These are phyloP conservation scores for Senna tora DNA, from an alignment of 306 rosid species.

Conservation along the genomic window DNA sequence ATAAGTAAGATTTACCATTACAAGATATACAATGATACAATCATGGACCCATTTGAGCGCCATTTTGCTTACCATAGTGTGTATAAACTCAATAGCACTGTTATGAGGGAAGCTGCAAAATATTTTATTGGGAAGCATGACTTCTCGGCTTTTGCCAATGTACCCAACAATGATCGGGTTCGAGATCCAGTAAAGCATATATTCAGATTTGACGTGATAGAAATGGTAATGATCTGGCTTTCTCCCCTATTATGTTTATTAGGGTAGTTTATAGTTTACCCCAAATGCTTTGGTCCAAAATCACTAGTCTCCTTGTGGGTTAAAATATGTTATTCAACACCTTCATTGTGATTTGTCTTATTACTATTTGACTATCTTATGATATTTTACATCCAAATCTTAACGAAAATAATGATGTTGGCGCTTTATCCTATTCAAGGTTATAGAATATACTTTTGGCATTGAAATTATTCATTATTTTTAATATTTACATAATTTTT, in stretches of 20 bases:
- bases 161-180: constrained; percentile 69
- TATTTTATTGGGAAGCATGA: constrained; percentile 80
- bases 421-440: neutral
- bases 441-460: neutral
- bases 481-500: neutral
- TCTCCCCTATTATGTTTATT: constrained; percentile 6
- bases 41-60: constrained; percentile 89
- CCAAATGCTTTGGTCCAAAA: neutral
- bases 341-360: neutral
- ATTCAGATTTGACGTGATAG: constrained; percentile 67
- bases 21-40: constrained; percentile 77
- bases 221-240: constrained; percentile 56
- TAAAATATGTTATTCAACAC: neutral
- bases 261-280: neutral
- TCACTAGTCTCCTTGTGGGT: neutral
- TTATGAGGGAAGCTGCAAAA: constrained; percentile 83
- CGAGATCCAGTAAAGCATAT: constrained; percentile 75
- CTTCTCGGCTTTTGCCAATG: constrained; percentile 90
- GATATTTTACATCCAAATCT: neutral
- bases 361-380: neutral
- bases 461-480: neutral
- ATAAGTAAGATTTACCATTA: constrained; percentile 87
- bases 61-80: constrained; percentile 69
- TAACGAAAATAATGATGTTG: neutral
- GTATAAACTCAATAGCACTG: constrained; percentile 69